These are phyloP conservation scores for Fusarium mexicanum DNA, from an alignment of 2,329 filamentous ascomycete genomes.

Conservation along the genomic window DNA sequence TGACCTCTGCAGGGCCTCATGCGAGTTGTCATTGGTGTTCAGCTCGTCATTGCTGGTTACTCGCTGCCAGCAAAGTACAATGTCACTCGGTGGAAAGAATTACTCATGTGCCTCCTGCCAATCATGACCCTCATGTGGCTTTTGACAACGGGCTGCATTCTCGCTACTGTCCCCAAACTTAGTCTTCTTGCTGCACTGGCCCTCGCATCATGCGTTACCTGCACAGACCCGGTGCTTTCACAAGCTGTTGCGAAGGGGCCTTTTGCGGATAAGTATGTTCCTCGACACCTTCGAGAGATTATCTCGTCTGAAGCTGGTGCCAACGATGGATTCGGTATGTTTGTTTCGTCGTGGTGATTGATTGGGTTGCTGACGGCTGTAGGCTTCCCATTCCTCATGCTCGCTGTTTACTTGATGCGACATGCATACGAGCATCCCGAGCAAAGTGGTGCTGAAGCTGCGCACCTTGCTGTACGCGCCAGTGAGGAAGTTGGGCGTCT, in stretches of 20 bases:
- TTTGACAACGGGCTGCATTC: slow-evolving; percentile 64
- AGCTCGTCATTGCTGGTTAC: slow-evolving; percentile 71
- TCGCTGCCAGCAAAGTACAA: slow-evolving; percentile 68
- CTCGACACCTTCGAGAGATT: slow-evolving; percentile 65
- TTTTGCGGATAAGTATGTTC: slow-evolving; percentile 68
- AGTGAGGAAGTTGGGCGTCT: slow-evolving; percentile 57
- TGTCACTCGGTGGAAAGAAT: slow-evolving; percentile 59
- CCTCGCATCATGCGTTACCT: slow-evolving; percentile 69
- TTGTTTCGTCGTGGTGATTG: fast-evolving
- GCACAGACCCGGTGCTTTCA: slow-evolving; percentile 53
- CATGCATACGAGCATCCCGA: slow-evolving; percentile 1
- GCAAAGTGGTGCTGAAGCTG: background rate
- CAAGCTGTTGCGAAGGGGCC: slow-evolving; percentile 42
- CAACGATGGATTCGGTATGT: slow-evolving; percentile 66
- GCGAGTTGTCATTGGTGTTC: slow-evolving; percentile 69
- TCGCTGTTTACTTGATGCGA: slow-evolving; percentile 19
- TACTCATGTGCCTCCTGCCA: slow-evolving; percentile 64
- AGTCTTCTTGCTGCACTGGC: slow-evolving; percentile 64
- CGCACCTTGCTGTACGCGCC: slow-evolving; percentile 27
- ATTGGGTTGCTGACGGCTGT: fast-evolving
- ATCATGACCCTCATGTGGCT: slow-evolving; percentile 73
- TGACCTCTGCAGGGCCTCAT: slow-evolving; percentile 53
- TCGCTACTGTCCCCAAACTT: slow-evolving; percentile 64
- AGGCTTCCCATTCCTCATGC: slow-evolving; percentile 65
- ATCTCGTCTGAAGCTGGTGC: slow-evolving; percentile 70